Evolutionary conservation across 2,329 filamentous ascomycete genomes (phyloP).

Genomic region (Zymoseptoria tritici): DNA sequence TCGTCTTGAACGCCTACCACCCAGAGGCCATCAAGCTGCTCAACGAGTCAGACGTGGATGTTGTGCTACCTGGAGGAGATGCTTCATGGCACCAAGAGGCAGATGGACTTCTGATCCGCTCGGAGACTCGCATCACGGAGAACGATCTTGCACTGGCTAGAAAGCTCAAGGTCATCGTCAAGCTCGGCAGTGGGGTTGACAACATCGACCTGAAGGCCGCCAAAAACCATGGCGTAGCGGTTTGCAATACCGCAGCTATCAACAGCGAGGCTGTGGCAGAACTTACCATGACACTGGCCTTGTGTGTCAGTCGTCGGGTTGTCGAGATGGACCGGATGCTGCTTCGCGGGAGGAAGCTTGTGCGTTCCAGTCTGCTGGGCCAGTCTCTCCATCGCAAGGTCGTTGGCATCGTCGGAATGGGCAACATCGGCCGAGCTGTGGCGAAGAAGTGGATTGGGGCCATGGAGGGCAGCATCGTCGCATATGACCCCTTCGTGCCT

Average conservation of each 20-base stretch:
- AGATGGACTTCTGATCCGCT: conserved; percentile 19
- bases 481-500: conserved; percentile 31
- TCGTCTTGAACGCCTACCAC: conserved; percentile 26
- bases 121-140: conserved; percentile 18
- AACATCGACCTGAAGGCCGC: conserved; percentile 41
- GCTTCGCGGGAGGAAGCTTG: conserved; percentile 17
- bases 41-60: conserved; percentile 10
- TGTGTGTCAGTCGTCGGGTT: conserved; percentile 27
- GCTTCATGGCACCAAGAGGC: conserved; percentile 19
- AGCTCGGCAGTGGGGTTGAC: conserved; percentile 43
- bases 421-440: conserved; percentile 31
- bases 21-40: conserved; percentile 20
- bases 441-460: conserved; percentile 31
- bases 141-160: conserved; percentile 20
- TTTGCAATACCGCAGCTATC: conserved; percentile 41
- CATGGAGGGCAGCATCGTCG: conserved; percentile 27
- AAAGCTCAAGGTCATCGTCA: conserved; percentile 37
- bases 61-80: conserved; percentile 18
- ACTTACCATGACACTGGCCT: conserved; percentile 27
- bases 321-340: conserved; percentile 25
- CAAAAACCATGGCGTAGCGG: conserved; percentile 36
- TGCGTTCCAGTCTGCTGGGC: conserved; percentile 24
- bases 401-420: conserved; percentile 35
- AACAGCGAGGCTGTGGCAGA: conserved; percentile 38
- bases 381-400: conserved; percentile 28